phyloP scores from a whole-genome alignment of 768 basidiomycete genomes.

The Asterophora parasitica region DNA sequence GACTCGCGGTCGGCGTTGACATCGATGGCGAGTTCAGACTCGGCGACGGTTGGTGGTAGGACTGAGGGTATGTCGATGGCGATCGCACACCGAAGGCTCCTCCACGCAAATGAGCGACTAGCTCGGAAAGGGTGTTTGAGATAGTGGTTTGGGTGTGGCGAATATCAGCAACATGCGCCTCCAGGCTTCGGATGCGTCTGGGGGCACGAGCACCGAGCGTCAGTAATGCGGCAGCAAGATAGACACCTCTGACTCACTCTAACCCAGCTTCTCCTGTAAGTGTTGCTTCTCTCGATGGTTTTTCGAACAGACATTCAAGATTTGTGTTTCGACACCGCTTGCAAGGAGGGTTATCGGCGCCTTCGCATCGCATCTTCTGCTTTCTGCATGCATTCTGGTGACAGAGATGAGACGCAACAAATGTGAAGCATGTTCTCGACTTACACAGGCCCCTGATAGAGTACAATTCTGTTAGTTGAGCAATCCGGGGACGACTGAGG shows the following conservation, averaged over 20 bases:
- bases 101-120: constrained; percentile 72
- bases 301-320: constrained; percentile 92
- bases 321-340: constrained; percentile 87
- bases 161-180: constrained; percentile 81
- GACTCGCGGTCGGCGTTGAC: constrained; percentile 43
- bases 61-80: constrained; percentile 53
- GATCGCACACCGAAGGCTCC: constrained; percentile 51
- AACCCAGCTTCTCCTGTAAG: constrained; percentile 85
- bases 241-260: constrained; percentile 52
- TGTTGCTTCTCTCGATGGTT: constrained; percentile 82
- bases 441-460: constrained; percentile 72
- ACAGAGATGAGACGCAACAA: constrained; percentile 11
- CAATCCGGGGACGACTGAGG: constrained; percentile 14
- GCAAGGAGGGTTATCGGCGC: constrained; percentile 96
- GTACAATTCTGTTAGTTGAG: constrained; percentile 13
- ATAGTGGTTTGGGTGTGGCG: constrained; percentile 69
- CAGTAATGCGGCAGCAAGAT: constrained; percentile 15
- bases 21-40: constrained; percentile 55
- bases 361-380: constrained; percentile 97
- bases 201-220: constrained; percentile 10
- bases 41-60: constrained; percentile 62
- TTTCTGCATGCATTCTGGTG: constrained; percentile 88
- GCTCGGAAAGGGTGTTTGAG: constrained; percentile 73
- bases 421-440: constrained; percentile 20
- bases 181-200: constrained; percentile 89